Conservation (phyloP, 2,329 filamentous ascomycete species). For the Ceratocystis ficicola region DNA sequence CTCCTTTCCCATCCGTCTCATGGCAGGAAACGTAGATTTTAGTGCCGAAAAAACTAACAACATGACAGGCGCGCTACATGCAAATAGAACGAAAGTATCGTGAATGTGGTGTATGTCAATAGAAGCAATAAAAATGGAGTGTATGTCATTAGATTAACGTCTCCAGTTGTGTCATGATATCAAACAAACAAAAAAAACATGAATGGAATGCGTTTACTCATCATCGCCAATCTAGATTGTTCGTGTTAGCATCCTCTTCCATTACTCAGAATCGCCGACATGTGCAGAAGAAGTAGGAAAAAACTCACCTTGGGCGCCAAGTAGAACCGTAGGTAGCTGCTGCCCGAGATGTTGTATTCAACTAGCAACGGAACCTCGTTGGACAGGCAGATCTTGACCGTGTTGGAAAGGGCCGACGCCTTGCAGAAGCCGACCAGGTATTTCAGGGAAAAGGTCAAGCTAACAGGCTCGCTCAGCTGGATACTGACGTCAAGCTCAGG, state of each 20-base stretch:
- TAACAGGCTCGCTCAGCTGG: conserved; percentile 80
- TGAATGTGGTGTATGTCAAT: too few species aligned
- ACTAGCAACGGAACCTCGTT: conserved; percentile 93
- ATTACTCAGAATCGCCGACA: not conserved
- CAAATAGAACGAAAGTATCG: not conserved
- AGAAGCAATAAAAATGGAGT: not conserved
- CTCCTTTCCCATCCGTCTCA: not conserved
- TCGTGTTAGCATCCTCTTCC: not conserved
- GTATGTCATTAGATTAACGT: conserved; percentile 10
- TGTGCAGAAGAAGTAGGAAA: too few species aligned
- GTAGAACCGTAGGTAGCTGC: conserved; percentile 91
- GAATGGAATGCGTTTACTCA: conserved; percentile 24
- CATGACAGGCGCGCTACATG: not conserved
- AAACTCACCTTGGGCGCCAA: conserved; percentile 81
- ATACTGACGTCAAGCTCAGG: conserved; percentile 76
- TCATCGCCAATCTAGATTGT: conserved; percentile 27
- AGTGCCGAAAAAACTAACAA: not conserved
- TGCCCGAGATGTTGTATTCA: conserved; percentile 71
- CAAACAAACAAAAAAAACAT: conserved; percentile 15
- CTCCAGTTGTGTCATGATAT: conserved; percentile 19
- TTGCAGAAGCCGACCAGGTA: conserved; percentile 99
- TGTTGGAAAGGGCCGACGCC: conserved; percentile 67
- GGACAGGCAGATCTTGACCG: conserved; percentile 86
- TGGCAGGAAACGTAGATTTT: too few species aligned
- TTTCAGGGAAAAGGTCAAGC: conserved; percentile 95